Percentiles rank a stretch among this genome's conserved stretches.
phyloP scores from a whole-genome alignment of 2,329 filamentous ascomycete genomes.

The Ascochyta lentis region DNA sequence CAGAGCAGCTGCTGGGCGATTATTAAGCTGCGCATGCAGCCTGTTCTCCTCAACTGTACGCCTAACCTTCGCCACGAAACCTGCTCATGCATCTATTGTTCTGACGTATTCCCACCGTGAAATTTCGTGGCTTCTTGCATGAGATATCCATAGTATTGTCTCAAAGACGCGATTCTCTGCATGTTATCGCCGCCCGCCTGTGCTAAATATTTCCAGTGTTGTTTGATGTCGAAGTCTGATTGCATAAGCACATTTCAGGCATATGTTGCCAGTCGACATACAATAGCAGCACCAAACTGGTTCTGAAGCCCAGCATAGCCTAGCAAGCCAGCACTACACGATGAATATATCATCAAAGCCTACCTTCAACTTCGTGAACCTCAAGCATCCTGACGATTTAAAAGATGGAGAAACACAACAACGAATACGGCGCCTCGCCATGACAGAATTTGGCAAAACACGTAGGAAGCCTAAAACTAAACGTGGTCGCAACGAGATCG shows the following conservation, averaged over 20 bases:
- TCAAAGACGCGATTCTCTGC: constrained; percentile 7
- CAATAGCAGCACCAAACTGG: constrained; percentile 2
- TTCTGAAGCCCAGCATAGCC: neutral
- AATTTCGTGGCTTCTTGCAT: neutral
- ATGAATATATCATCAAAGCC: constrained; percentile 37
- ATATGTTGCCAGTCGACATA: neutral
- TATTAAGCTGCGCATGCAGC: neutral
- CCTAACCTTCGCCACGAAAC: neutral
- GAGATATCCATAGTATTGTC: neutral
- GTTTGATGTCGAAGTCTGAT: constrained; percentile 5
- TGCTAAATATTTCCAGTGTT: constrained; percentile 9
- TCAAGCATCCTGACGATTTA: constrained; percentile 41
- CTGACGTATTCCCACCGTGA: neutral
- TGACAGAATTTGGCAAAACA: constrained; percentile 41
- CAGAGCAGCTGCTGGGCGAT: too few relatives aligned
- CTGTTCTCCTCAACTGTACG: neutral
- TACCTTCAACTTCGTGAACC: constrained; percentile 41
- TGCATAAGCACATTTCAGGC: constrained; percentile 7
- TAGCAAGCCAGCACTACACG: neutral
- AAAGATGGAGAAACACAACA: constrained; percentile 41
- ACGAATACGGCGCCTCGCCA: constrained; percentile 42
- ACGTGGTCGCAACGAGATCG: constrained; percentile 34
- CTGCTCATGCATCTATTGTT: neutral
- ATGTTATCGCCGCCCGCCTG: constrained; percentile 9
- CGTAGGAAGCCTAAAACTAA: constrained; percentile 38